Conservation (phyloP, 1,284 basidiomycete genomes). For the Thelephora terrestris region DNA sequence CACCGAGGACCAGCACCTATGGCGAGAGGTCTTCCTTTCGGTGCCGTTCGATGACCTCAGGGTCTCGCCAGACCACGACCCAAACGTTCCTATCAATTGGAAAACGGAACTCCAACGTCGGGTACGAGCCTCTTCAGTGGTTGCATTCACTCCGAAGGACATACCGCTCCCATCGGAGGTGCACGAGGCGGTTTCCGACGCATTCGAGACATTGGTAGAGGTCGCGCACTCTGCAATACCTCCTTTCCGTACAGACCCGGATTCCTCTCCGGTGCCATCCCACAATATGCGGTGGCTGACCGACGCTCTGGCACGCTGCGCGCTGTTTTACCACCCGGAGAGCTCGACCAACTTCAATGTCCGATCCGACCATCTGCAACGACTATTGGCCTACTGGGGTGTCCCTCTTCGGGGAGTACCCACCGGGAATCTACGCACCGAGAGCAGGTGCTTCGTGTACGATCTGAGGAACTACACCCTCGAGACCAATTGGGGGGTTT, state of each 20-base stretch:
- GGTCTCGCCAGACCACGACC: background rate
- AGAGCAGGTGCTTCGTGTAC: slow-evolving; percentile 48
- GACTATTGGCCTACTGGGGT: too few relatives aligned
- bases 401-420: too few relatives aligned
- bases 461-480: slow-evolving; percentile 46
- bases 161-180: slow-evolving; percentile 8
- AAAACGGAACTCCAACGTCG: slow-evolving; percentile 22
- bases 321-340: slow-evolving; percentile 19
- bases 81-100: slow-evolving; percentile 17
- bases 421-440: slow-evolving; percentile 25
- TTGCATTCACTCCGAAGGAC: slow-evolving; percentile 4
- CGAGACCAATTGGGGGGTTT: slow-evolving; percentile 49
- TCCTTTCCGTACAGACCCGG: slow-evolving; percentile 3
- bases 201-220: slow-evolving; percentile 33
- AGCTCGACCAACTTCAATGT: slow-evolving; percentile 10
- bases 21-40: slow-evolving; percentile 40
- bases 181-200: slow-evolving; percentile 23
- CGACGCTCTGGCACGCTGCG: slow-evolving; percentile 4
- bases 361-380: too few relatives aligned
- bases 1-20: slow-evolving; percentile 36
- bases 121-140: slow-evolving; percentile 18
- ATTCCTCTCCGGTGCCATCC: slow-evolving; percentile 13
- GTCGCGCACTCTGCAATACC: slow-evolving; percentile 31
- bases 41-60: background rate
- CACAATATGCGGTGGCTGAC: slow-evolving; percentile 10